Conservation (phyloP, 495 filamentous ascomycete species). For the Xanthoparmelia taractica region DNA sequence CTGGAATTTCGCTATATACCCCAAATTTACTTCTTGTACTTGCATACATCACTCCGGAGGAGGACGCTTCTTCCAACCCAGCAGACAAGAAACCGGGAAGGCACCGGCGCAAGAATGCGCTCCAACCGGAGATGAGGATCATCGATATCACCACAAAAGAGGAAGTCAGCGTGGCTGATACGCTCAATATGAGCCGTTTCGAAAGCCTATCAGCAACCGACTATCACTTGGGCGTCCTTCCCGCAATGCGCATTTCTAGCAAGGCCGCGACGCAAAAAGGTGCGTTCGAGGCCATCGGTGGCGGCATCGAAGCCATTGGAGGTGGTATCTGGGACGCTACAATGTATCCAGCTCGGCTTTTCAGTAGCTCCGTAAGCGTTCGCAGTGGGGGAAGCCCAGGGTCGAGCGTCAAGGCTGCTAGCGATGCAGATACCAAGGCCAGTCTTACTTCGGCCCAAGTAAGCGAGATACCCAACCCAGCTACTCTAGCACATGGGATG, state of each 20-base stretch:
- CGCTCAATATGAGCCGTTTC: constrained; percentile 71
- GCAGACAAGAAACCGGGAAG: constrained; percentile 51
- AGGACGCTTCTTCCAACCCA: constrained; percentile 44
- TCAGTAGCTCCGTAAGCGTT: constrained; percentile 80
- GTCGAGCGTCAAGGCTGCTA: constrained; percentile 40
- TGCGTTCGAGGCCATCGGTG: constrained; percentile 59
- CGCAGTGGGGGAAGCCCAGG: constrained; percentile 59
- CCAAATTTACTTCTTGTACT: constrained; percentile 82
- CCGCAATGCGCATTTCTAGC: constrained; percentile 55
- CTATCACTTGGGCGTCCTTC: constrained; percentile 81
- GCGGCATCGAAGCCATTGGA: constrained; percentile 48
- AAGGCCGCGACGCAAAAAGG: constrained; percentile 55
- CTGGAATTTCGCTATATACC: constrained; percentile 93
- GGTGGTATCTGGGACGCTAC: constrained; percentile 69
- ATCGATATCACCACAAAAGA: constrained; percentile 79
- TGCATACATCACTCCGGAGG: constrained; percentile 71
- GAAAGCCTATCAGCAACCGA: constrained; percentile 81
- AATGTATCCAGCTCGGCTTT: constrained; percentile 72
- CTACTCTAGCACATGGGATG: constrained; percentile 53
- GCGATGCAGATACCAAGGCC: constrained; percentile 38
- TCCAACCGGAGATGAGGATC: constrained; percentile 80
- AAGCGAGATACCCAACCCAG: constrained; percentile 25
- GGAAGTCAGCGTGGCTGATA: constrained; percentile 70
- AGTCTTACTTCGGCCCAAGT: constrained; percentile 33
- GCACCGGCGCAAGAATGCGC: constrained; percentile 61